Base-by-base conservation (phyloP, 805 yeast genomes). In the Yarrowia sp. region DNA sequence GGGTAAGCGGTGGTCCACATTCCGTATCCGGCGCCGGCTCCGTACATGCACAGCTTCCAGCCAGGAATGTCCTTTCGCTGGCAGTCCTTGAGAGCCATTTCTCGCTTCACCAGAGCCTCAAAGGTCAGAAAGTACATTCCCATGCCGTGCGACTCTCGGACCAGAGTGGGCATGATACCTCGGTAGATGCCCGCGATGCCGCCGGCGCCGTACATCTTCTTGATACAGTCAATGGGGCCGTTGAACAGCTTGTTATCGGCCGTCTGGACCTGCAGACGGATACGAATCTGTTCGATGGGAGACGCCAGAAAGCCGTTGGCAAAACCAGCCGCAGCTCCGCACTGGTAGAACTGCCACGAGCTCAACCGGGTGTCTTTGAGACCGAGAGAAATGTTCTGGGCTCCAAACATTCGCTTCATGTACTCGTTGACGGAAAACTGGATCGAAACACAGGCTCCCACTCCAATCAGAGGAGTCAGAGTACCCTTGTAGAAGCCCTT, bases 381-480 rank as follows among this genome's bases (percentile, higher is more conserved):
- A 19, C 78, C 79, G 4, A 73, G 73, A 4, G 72, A 67, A 15
- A 83, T 84, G 71, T 84, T 83, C 24, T 75, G 75, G 63, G 79
- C 80, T 53, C 75, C 77, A 75, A 90, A 92, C 69, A 83, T 80
- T 74, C 98, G 83, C 79, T 95, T 95, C 97, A 94, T 92, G 74
- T 84, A 89, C 77, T 95, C 98, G 75, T 93, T 93, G 43, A 92
- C 96, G 55, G 97, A 95, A 75, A 95, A 95, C 78, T 95, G 99
- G 47, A 94, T 90, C 9, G 97, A 91, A 13, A 95, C 98, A 82
- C 98, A 93, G 0, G 97, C 97, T 64, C 99, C 99, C n/a, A 94
- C 82, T 13, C 99, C 99, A 42, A 94, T 77, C 72, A 95, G 82
- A 20, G 99, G 99, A 0, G 98, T 93, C 72, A 92, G 74, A 0